phyloP scores from a whole-genome alignment of 805 yeast genomes.

The Groenewaldozyma tartarivorans region DNA sequence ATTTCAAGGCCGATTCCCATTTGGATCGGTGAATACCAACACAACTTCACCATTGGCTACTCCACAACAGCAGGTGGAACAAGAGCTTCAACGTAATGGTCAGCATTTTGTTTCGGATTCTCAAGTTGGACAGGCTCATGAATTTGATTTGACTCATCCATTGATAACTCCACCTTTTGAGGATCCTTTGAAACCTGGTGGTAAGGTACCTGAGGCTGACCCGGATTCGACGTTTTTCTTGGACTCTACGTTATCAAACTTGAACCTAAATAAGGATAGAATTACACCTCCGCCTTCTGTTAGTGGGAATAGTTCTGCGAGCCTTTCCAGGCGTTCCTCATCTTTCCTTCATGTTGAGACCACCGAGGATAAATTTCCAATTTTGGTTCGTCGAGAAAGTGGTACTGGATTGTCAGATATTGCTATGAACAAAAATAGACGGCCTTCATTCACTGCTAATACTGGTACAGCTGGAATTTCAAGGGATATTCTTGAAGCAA shows the following conservation, averaged over 20 bases:
- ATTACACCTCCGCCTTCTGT: neutral
- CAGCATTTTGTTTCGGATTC: neutral
- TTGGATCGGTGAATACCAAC: neutral
- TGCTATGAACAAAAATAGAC: slow-evolving; percentile 1
- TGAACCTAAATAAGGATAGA: neutral
- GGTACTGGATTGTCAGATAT: slow-evolving; percentile 3
- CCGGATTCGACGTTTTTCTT: neutral
- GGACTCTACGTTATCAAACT: neutral
- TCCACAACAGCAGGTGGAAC: neutral
- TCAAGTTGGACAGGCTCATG: neutral
- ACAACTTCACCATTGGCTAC: neutral
- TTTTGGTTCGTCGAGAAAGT: slow-evolving; percentile 23
- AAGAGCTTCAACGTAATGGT: neutral
- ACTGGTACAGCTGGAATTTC: neutral
- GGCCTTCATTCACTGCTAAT: slow-evolving; percentile 4
- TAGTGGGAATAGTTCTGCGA: neutral
- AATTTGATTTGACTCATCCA: neutral
- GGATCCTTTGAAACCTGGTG: neutral
- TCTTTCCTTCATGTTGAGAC: slow-evolving; percentile 23
- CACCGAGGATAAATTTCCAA: slow-evolving; percentile 27
- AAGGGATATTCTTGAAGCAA: neutral
- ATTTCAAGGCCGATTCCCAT: neutral
- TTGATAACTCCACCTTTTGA: neutral
- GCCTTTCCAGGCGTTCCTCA: neutral
- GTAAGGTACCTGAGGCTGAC: neutral